phyloP scores from a whole-genome alignment of 192 early-diverging fungal species.

The Dissophora ornata region DNA sequence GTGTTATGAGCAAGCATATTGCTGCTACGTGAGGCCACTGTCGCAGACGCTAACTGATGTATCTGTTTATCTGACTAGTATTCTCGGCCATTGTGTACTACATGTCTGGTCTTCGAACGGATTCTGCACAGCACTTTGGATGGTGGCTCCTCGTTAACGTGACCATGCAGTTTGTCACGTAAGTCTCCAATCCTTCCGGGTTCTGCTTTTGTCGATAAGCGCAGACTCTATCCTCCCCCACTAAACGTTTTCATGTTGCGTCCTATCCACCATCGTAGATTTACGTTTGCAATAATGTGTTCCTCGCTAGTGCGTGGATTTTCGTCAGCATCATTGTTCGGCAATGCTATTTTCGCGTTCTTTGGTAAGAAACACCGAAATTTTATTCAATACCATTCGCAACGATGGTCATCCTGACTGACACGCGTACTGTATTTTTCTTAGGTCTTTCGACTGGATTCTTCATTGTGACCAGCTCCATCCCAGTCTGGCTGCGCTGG shows the following conservation, averaged over 20 bases:
- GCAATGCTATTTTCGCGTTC: constrained; percentile 51
- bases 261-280: constrained; percentile 18
- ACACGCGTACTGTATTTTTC: neutral
- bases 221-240: too few species aligned
- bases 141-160: constrained; percentile 49
- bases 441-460: constrained; percentile 46
- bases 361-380: constrained; percentile 35
- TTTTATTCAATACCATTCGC: too few species aligned
- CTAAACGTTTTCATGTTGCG: too few species aligned
- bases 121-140: constrained; percentile 24
- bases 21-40: too few species aligned
- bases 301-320: constrained; percentile 39
- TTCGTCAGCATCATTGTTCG: constrained; percentile 38
- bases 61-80: constrained; percentile 5
- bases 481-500: constrained; percentile 49
- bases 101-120: constrained; percentile 38
- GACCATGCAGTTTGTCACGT: constrained; percentile 44
- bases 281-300: constrained; percentile 38
- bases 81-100: constrained; percentile 49
- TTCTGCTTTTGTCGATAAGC: neutral
- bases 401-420: too few species aligned
- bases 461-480: constrained; percentile 43
- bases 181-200: constrained; percentile 1
- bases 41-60: too few species aligned
- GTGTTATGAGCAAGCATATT: neutral